These are phyloP conservation scores for Neofusicoccum sp. DNA, from an alignment of 2,329 filamentous ascomycete species.

Conservation along the genomic window DNA sequence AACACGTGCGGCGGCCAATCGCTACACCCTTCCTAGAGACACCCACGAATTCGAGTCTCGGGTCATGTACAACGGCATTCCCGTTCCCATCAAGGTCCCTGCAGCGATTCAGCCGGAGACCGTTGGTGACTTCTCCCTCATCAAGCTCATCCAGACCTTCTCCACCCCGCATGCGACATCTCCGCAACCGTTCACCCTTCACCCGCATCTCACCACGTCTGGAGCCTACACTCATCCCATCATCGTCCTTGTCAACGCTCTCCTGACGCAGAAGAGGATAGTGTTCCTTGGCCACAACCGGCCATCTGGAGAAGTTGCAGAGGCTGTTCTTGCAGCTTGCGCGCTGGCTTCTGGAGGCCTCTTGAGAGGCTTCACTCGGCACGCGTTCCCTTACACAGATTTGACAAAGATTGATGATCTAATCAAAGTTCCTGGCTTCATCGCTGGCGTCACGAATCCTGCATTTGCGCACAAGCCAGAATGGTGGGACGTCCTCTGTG, in stretches of 20 bases:
- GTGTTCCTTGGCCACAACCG: constrained; percentile 95
- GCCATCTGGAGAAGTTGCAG: constrained; percentile 91
- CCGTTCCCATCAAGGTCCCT: constrained; percentile 94
- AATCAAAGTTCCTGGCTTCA: constrained; percentile 93
- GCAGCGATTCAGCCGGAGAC: constrained; percentile 92
- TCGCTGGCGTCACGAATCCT: constrained; percentile 95
- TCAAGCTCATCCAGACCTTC: constrained; percentile 96
- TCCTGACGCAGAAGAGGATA: constrained; percentile 92
- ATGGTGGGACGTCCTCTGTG: constrained; percentile 98
- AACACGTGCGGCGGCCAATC: constrained; percentile 60
- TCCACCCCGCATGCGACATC: constrained; percentile 77
- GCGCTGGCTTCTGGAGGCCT: constrained; percentile 88
- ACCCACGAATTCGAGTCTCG: constrained; percentile 97
- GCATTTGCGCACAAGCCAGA: constrained; percentile 92
- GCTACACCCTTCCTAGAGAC: constrained; percentile 80
- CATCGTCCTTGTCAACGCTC: constrained; percentile 88
- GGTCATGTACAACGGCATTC: constrained; percentile 93
- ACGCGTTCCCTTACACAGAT: constrained; percentile 97
- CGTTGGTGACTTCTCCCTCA: constrained; percentile 93
- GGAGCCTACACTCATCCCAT: constrained; percentile 89
- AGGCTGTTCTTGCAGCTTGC: constrained; percentile 97
- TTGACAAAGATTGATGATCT: constrained; percentile 96
- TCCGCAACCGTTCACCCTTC: constrained; percentile 79
- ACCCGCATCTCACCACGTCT: constrained; percentile 90
- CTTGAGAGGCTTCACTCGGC: constrained; percentile 88